Base-by-base conservation (phyloP, 805 yeast genomes). In the Candida cerambycidarum region DNA sequence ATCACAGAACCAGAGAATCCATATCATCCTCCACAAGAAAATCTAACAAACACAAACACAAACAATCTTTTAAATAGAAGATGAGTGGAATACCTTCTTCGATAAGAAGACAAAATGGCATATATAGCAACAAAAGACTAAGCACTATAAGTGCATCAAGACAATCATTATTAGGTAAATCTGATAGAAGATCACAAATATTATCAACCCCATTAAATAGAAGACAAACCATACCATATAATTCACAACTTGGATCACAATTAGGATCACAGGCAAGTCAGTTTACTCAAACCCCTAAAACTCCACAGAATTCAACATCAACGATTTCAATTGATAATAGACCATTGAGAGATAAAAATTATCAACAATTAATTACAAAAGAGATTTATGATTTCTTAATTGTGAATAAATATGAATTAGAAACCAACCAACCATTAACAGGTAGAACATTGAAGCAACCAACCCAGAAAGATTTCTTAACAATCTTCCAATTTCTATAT, bases 391-490 rank as follows among this genome's bases (percentile, higher is more conserved):
- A 81, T 21, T 90, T 79, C 58, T 64, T 89, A 39, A 65, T 73
- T 4, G 64, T 69, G 8, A 78, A 83, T 58, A 77, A 78, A 56
- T 89, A 86, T 61, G 95, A 86, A 55, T 65, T 78, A 27, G 92
- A 85, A 45, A 82, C 81, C 71, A 82, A 80, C 52, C 87, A 83
- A 49, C 77, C 87, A 3, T 62, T 89, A 15, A 74, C 86, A 2
- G 67, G 73, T 8, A 82, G 80, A 56, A 78, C 88, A 2, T 67
- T 89, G 44, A 75, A 69, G 50, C 79, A 74, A 50, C 97, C 97
- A 13, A 89, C 96, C 0, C 97, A 89, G 56, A 86, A 85, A 56
- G 96, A 87, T 52, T 89, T 89, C 60, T 80, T 80, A 6, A 57
- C 76, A 33, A 80, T 89, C 10, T 89, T 89, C 64, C 85, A 84